Base-by-base conservation (phyloP, 176 grass and related monocot genomes). In the Themeda triandra region DNA sequence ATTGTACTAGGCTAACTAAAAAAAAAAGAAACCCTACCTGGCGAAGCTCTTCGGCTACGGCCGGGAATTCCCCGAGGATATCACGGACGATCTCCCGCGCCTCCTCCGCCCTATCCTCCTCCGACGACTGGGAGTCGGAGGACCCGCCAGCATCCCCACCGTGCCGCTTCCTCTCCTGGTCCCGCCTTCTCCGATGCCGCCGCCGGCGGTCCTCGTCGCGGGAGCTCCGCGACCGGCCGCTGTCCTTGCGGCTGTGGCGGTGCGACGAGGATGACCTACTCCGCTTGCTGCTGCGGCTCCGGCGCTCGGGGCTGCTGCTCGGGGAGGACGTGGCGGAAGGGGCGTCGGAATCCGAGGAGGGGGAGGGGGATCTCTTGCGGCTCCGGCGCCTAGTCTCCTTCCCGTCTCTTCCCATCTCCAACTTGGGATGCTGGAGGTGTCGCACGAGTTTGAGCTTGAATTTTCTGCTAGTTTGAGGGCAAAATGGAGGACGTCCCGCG, bases 11-110 rank as follows among this genome's bases (percentile, higher is more conserved):
- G 59, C 3, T 19, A n/a, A 13, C 8, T 39, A 69, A 53, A 56
- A 6, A 10, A 8, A 46, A 53, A 29, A 42, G 41, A 60, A 77
- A 71, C 71, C 81, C 17, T 90, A 92, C 93, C 78, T 92, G 90
- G 76, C 75, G 75, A 77, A 95, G 93, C 83, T 95, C 88, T 2
- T 46, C 69, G 4, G 83, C 76, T 37, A 89, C 56, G n/a, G 85
- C 82, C 9, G 90, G 88, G 71, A 95, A 95, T 51, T 92, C 86
- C 30, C 44, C 9, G 65, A 95, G 90, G 46, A 95, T 92, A 42
- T 51, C 83, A 3, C 73, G 86, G 70, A 87, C 88, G 46, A 95
- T 90, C 83, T 91, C 86, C 15, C 76, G 88, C 14, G 93, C 85
- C 79, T 92, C 93, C 41, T 81, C 86, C 13, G 28, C 83, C 65